Evolutionary conservation across 164 flowering plant genomes (phyloP).

Genomic region (Chimonanthus salicifolius): DNA sequence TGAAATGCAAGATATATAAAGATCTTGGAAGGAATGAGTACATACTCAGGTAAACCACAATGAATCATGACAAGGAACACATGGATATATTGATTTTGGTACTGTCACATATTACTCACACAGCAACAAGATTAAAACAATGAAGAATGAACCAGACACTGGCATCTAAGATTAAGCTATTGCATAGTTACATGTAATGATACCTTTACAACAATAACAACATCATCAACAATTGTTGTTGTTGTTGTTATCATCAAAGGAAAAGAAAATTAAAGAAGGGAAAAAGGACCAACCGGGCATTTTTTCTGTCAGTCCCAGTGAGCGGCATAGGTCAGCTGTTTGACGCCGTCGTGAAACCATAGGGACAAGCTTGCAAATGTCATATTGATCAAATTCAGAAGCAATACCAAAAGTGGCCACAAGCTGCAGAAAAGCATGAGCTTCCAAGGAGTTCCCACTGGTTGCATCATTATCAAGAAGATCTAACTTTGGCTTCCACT

Average conservation of each 20-base stretch:
- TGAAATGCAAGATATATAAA: background rate
- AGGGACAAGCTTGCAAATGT: slow-evolving; percentile 63
- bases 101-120: too few species aligned
- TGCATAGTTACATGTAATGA: background rate
- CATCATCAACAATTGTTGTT: too few species aligned
- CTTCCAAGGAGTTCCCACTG: slow-evolving; percentile 93
- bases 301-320: slow-evolving; percentile 69
- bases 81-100: too few species aligned
- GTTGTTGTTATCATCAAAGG: too few species aligned
- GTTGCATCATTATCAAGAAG: slow-evolving; percentile 70
- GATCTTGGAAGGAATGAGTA: background rate
- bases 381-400: slow-evolving; percentile 69
- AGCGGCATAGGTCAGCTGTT: slow-evolving; percentile 78
- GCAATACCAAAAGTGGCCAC: slow-evolving; percentile 72
- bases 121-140: background rate
- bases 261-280: background rate
- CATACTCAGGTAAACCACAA: too few species aligned
- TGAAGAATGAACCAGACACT: background rate
- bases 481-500: slow-evolving; percentile 89
- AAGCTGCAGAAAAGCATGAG: slow-evolving; percentile 94
- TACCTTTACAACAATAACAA: too few species aligned
- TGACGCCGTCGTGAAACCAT: slow-evolving; percentile 93
- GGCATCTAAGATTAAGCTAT: background rate
- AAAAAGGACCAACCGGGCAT: slow-evolving; percentile 70
- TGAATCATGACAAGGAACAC: too few species aligned